These are phyloP conservation scores for Arxiozyma bovina DNA, from an alignment of 1,139 yeast species.

Conservation along the genomic window DNA sequence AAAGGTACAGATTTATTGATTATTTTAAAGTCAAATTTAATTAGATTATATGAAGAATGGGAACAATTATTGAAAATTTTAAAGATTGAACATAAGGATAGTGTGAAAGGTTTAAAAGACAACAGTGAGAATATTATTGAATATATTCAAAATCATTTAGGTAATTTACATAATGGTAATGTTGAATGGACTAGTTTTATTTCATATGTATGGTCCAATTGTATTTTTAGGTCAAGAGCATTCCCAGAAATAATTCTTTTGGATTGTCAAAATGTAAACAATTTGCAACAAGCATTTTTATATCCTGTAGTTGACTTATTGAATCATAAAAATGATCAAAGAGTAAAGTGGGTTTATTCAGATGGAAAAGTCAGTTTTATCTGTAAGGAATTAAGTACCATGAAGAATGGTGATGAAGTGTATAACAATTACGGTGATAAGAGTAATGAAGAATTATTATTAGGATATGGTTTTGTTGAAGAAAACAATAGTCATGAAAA, in stretches of 20 bases:
- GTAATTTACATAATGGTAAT: background rate
- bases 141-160: conserved; percentile 8
- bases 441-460: conserved; percentile 61
- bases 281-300: conserved; percentile 53
- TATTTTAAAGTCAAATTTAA: conserved; percentile 31
- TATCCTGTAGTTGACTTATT: conserved; percentile 71
- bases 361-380: conserved; percentile 28
- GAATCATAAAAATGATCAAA: conserved; percentile 56
- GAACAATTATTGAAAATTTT: conserved; percentile 8
- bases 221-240: conserved; percentile 65
- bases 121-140: conserved; percentile 8
- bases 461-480: conserved; percentile 58
- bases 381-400: conserved; percentile 8
- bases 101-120: conserved; percentile 2
- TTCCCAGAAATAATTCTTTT: conserved; percentile 54
- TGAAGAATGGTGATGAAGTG: conserved; percentile 40
- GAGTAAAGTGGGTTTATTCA: conserved; percentile 54
- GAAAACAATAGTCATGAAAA: conserved; percentile 49
- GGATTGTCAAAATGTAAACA: conserved; percentile 16
- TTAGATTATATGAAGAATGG: conserved; percentile 28
- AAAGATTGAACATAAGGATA: conserved; percentile 5
- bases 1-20: conserved; percentile 52
- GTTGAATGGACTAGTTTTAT: conserved; percentile 51
- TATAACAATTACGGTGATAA: conserved; percentile 82
- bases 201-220: conserved; percentile 64